phyloP scores from a whole-genome alignment of 2,329 filamentous ascomycete genomes.

The Phoma sp. region DNA sequence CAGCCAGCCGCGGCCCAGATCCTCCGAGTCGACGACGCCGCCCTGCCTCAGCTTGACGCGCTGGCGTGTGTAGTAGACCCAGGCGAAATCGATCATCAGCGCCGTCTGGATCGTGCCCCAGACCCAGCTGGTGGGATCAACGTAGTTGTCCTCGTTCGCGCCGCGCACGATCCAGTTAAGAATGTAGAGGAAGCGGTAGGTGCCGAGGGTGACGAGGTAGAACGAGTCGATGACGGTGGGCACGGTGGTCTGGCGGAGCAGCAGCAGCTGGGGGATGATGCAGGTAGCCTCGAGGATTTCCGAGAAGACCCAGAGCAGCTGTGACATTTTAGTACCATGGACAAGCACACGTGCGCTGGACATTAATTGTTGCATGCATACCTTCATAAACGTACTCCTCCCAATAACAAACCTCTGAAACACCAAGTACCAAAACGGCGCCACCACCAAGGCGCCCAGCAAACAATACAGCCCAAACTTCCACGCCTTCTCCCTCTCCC shows the following conservation, averaged over 20 bases:
- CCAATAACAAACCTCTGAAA: constrained; percentile 61
- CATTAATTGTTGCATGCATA: constrained; percentile 21
- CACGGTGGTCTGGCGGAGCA: constrained; percentile 91
- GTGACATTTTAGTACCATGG: neutral
- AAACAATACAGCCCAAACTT: constrained; percentile 78
- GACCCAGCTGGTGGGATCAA: constrained; percentile 76
- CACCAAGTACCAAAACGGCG: constrained; percentile 75
- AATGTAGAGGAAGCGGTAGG: constrained; percentile 87
- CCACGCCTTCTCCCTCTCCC: constrained; percentile 92
- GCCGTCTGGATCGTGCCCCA: constrained; percentile 90
- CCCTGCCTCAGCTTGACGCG: constrained; percentile 90
- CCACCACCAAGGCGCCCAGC: constrained; percentile 67
- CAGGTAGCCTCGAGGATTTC: constrained; percentile 91
- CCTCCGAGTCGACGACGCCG: constrained; percentile 87
- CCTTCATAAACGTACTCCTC: constrained; percentile 47
- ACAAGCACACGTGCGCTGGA: too few relatives aligned
- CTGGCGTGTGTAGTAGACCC: constrained; percentile 94
- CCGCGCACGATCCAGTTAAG: constrained; percentile 85
- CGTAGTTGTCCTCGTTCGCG: constrained; percentile 61
- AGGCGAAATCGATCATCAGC: constrained; percentile 91
- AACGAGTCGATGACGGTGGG: constrained; percentile 97
- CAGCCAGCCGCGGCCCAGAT: constrained; percentile 84
- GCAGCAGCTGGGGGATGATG: constrained; percentile 86
- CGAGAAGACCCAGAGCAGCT: constrained; percentile 88
- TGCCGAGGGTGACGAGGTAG: constrained; percentile 86